Conservation (phyloP, 2,329 filamentous ascomycete genomes). For the Penicillium sp. region DNA sequence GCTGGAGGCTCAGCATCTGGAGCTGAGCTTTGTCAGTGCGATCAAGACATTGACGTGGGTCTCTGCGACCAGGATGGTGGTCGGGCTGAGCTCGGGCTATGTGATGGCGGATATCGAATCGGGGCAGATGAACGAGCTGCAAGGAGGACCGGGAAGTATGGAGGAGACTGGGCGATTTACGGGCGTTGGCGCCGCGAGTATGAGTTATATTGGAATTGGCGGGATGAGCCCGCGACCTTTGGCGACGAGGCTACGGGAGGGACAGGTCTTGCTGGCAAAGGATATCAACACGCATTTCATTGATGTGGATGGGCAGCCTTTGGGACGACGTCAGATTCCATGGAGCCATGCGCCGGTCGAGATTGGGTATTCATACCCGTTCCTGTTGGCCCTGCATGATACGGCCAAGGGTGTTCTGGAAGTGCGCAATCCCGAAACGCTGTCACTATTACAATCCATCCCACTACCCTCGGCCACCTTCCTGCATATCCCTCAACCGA, state of each 20-base stretch:
- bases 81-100: constrained; percentile 86
- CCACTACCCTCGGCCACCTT: constrained; percentile 73
- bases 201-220: constrained; percentile 95
- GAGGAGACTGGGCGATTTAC: constrained; percentile 72
- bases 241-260: constrained; percentile 72
- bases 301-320: constrained; percentile 70
- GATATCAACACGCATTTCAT: constrained; percentile 95
- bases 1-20: constrained; percentile 63
- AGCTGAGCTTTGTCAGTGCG: constrained; percentile 73
- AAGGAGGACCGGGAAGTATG: constrained; percentile 68
- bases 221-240: constrained; percentile 88
- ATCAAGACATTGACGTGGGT: constrained; percentile 91
- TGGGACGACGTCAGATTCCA: constrained; percentile 82
- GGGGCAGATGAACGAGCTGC: constrained; percentile 69
- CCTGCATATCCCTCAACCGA: constrained; percentile 86
- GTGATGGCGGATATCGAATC: constrained; percentile 78
- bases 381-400: constrained; percentile 79
- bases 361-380: constrained; percentile 94
- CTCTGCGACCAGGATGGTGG: constrained; percentile 76
- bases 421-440: constrained; percentile 83
- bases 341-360: constrained; percentile 85
- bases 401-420: constrained; percentile 79
- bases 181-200: constrained; percentile 73
- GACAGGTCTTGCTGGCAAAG: constrained; percentile 88
- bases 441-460: constrained; percentile 83